Conservation (phyloP, 805 yeast species). For the Candida insectorum region DNA sequence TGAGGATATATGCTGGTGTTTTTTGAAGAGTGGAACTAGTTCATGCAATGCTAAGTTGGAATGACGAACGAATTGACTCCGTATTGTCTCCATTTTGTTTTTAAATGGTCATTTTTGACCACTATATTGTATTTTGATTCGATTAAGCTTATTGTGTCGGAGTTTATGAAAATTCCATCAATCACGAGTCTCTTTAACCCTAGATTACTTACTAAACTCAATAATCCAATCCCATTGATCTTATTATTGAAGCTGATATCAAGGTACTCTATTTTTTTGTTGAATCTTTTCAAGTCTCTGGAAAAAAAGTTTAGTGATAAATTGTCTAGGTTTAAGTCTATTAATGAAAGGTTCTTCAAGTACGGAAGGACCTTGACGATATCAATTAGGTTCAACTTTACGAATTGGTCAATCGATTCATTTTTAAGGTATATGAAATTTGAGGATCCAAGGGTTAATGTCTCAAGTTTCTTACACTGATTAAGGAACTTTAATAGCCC, state of each 20-base stretch:
- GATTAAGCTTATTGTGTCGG: conserved; percentile 22
- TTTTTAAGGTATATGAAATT: conserved; percentile 26
- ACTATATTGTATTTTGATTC: conserved; percentile 15
- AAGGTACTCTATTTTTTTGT: conserved; percentile 16
- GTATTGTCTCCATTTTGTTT: conserved; percentile 30
- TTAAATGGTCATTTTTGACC: conserved; percentile 23
- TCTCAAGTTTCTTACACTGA: conserved; percentile 25
- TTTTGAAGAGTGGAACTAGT: no score
- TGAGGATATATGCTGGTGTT: no score
- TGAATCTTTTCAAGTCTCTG: conserved; percentile 19
- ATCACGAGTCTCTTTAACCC: conserved; percentile 20
- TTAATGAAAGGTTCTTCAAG: conserved; percentile 21
- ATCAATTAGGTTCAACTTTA: conserved; percentile 15
- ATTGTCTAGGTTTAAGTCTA: conserved; percentile 36
- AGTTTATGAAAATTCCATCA: conserved; percentile 32
- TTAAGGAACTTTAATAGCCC: conserved; percentile 38
- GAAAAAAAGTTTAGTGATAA: conserved; percentile 27
- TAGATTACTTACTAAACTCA: conserved; percentile 23
- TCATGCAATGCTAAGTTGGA: background rate
- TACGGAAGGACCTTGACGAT: conserved; percentile 17
- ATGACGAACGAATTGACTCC: conserved; percentile 28
- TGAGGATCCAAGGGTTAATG: conserved; percentile 28
- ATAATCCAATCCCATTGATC: conserved; percentile 38
- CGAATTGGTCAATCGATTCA: conserved; percentile 13
- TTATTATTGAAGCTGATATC: conserved; percentile 35